Percentiles rank a stretch among this genome's conserved stretches.
Conservation (phyloP, 345 rosid species). For the Eucalyptus fibrosa region DNA sequence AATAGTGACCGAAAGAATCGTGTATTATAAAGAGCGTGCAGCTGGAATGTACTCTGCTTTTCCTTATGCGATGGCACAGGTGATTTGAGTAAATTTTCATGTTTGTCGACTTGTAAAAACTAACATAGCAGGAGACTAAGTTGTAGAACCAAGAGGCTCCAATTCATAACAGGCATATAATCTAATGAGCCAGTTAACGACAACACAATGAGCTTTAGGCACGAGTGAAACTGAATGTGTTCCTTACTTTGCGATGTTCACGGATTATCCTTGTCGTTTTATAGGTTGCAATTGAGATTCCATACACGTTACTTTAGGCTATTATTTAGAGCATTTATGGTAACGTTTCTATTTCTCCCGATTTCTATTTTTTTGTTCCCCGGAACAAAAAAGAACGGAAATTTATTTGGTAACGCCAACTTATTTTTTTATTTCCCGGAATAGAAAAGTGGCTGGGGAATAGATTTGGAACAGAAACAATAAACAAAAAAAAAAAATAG, state of each 20-base stretch:
- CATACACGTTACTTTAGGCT: slow-evolving; percentile 16
- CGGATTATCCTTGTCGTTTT: neutral
- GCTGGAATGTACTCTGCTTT: slow-evolving; percentile 3
- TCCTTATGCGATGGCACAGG: neutral
- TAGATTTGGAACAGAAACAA: fast-evolving
- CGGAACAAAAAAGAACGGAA: fast-evolving
- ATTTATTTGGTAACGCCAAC: too few relatives aligned
- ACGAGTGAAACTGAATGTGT: neutral
- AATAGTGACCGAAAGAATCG: neutral
- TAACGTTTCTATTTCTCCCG: fast-evolving
- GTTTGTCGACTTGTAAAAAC: neutral
- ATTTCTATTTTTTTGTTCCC: fast-evolving
- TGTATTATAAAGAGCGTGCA: slow-evolving; percentile 2
- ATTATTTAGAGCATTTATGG: fast-evolving
- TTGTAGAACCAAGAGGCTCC: neutral
- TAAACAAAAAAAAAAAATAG: too few relatives aligned
- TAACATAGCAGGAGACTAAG: neutral
- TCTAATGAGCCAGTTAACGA: too few relatives aligned
- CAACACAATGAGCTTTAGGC: neutral
- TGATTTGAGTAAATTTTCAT: neutral
- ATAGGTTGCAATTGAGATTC: slow-evolving; percentile 32
- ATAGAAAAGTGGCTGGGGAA: too few relatives aligned
- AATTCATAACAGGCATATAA: neutral
- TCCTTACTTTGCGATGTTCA: neutral
- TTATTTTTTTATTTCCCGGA: too few relatives aligned